Conservation (phyloP, 208 protist genomes). For the Acanthamoeba lugdunensis region DNA sequence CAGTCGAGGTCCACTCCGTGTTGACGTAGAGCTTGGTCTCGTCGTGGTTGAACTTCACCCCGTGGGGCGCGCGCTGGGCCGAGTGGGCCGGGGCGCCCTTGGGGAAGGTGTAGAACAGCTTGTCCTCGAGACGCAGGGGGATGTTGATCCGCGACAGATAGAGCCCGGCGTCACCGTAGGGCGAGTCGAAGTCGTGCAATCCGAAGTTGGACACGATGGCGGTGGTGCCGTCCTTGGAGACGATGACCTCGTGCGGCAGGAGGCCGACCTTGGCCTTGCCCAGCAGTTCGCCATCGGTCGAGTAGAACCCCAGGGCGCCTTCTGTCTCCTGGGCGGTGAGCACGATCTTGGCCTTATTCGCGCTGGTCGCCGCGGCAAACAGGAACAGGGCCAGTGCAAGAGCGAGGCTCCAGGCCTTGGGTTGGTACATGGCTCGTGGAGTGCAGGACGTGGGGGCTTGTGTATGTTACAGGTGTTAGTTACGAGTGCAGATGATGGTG, state of each 20-base stretch:
- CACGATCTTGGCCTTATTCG: background rate
- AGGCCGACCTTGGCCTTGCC: background rate
- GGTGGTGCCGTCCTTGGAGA: background rate
- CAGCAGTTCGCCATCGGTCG: background rate
- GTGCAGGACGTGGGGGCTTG: too few species aligned
- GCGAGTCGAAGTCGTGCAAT: background rate
- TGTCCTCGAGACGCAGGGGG: background rate
- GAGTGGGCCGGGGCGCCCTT: background rate
- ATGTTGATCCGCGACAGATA: constrained; percentile 10
- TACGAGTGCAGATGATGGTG: too few species aligned
- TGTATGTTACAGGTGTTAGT: too few species aligned
- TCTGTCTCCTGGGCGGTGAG: background rate
- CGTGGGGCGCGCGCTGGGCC: background rate
- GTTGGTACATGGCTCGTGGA: too few species aligned
- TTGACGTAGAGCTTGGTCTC: background rate
- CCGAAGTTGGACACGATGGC: constrained; percentile 12
- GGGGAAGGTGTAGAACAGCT: background rate
- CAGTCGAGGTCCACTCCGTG: background rate
- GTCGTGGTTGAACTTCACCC: constrained; percentile 1
- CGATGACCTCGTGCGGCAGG: constrained; percentile 22
- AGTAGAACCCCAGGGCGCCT: background rate
- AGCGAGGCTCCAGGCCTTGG: background rate
- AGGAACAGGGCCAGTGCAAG: background rate
- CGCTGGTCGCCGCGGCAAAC: background rate
- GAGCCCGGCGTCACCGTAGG: background rate